Evolutionary conservation across 495 filamentous ascomycete genomes (phyloP).

Genomic region (Trichocladium uniseriatum): DNA sequence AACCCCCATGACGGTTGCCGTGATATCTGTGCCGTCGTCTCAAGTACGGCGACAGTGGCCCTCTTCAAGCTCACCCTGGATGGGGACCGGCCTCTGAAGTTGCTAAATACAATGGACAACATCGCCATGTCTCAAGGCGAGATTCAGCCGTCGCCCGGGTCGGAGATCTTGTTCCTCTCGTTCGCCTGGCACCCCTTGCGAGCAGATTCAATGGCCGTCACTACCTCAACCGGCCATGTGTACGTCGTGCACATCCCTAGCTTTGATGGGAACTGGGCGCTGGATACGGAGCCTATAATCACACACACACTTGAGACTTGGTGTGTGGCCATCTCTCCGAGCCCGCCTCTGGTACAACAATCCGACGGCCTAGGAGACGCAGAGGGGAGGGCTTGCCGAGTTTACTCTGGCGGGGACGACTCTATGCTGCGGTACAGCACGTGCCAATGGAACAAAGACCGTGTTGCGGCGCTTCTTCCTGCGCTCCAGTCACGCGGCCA

Average conservation of each 20-base stretch:
- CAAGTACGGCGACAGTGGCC: constrained; percentile 59
- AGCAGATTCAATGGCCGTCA: constrained; percentile 46
- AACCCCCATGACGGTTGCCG: constrained; percentile 42
- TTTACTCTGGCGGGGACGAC: constrained; percentile 68
- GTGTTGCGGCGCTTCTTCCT: constrained; percentile 30
- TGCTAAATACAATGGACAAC: constrained; percentile 25
- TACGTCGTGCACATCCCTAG: constrained; percentile 36
- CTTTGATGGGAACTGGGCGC: constrained; percentile 18
- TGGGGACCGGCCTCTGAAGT: constrained; percentile 22
- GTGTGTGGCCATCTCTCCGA: constrained; percentile 48
- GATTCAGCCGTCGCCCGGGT: constrained; percentile 29
- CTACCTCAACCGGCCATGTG: constrained; percentile 58
- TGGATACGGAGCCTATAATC: constrained; percentile 23
- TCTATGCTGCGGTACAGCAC: constrained; percentile 32
- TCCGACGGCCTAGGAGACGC: background rate
- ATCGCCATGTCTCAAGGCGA: constrained; percentile 11
- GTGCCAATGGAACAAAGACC: constrained; percentile 25
- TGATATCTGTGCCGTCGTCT: constrained; percentile 55
- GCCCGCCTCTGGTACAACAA: background rate
- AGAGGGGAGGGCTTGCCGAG: constrained; percentile 8
- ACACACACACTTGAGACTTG: constrained; percentile 54
- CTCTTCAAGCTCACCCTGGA: constrained; percentile 45
- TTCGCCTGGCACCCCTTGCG: constrained; percentile 59
- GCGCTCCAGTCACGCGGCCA: constrained; percentile 45
- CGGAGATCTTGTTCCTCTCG: constrained; percentile 55